These are phyloP conservation scores for Dictyostelium capitatum DNA, from an alignment of 78 protist genomes.

Conservation along the genomic window DNA sequence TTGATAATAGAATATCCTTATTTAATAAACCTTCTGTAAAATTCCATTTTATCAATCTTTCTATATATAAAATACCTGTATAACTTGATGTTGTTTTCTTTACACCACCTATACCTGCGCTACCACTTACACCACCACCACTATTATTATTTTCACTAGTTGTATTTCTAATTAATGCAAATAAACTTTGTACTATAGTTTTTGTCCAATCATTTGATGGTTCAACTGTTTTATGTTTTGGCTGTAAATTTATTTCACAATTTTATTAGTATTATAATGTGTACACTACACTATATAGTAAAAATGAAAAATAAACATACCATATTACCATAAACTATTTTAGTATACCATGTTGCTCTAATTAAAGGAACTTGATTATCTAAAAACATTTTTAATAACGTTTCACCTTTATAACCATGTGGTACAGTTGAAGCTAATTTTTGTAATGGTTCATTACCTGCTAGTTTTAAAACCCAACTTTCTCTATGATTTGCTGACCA, in stretches of 20 bases:
- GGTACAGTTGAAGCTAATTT: slow-evolving; percentile 57
- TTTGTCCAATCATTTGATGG: slow-evolving; percentile 80
- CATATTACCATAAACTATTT: slow-evolving; percentile 75
- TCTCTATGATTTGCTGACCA: slow-evolving; percentile 42
- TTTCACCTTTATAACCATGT: slow-evolving; percentile 70
- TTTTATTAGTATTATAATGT: too few species aligned
- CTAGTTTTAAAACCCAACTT: slow-evolving; percentile 50
- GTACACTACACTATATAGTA: too few species aligned
- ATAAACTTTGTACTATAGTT: slow-evolving; percentile 42
- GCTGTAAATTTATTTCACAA: slow-evolving; percentile 22
- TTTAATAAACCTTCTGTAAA: slow-evolving; percentile 57
- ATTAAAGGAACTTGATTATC: slow-evolving; percentile 68
- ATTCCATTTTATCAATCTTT: slow-evolving; percentile 55
- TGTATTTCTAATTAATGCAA: slow-evolving; percentile 51
- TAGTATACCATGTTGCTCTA: slow-evolving; percentile 80
- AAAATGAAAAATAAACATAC: too few species aligned
- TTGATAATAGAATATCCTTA: slow-evolving; percentile 49
- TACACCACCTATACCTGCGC: not conserved
- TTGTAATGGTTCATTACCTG: slow-evolving; percentile 64
- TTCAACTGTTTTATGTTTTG: slow-evolving; percentile 50
- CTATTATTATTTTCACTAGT: not conserved
- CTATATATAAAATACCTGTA: slow-evolving; percentile 37
- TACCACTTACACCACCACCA: not conserved
- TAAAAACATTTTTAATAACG: slow-evolving; percentile 52
- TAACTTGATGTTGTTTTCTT: not conserved